Conservation (phyloP, 345 rosid genomes). For the Linum usitatissimum region DNA sequence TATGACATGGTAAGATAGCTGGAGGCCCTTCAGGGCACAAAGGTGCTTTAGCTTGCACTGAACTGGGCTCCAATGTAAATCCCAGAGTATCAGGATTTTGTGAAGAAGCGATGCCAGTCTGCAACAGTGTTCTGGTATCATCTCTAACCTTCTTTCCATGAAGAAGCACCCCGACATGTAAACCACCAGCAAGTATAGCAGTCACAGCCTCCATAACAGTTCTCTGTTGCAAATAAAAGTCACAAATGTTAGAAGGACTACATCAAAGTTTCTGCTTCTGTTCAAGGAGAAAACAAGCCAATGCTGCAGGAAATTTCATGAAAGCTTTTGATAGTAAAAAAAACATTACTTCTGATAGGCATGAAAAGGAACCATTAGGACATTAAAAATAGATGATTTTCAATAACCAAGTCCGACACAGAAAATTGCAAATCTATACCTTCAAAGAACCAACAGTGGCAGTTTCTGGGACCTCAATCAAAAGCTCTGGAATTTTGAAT, state of each 20-base stretch:
- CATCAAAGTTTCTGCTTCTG: background rate
- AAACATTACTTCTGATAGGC: background rate
- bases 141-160: constrained; percentile 83
- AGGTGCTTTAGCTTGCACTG: constrained; percentile 28
- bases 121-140: constrained; percentile 67
- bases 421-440: constrained; percentile 29
- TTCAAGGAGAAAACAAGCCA: background rate
- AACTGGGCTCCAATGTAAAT: constrained; percentile 78
- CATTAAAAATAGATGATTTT: too few species aligned
- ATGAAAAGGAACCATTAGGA: background rate
- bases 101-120: constrained; percentile 54
- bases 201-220: constrained; percentile 84
- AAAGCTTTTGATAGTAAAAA: background rate
- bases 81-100: constrained; percentile 49
- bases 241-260: too few species aligned
- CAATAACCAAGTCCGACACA: background rate
- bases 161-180: constrained; percentile 66
- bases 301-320: background rate
- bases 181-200: constrained; percentile 66
- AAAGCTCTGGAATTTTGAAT: constrained; percentile 78
- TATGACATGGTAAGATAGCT: constrained; percentile 28
- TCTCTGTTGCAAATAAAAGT: constrained; percentile 26
- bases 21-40: constrained; percentile 34
- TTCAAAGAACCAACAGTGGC: constrained; percentile 78
- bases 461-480: constrained; percentile 73